Base-by-base conservation (phyloP, 257 asterid species). In the Eucommia ulmoides region DNA sequence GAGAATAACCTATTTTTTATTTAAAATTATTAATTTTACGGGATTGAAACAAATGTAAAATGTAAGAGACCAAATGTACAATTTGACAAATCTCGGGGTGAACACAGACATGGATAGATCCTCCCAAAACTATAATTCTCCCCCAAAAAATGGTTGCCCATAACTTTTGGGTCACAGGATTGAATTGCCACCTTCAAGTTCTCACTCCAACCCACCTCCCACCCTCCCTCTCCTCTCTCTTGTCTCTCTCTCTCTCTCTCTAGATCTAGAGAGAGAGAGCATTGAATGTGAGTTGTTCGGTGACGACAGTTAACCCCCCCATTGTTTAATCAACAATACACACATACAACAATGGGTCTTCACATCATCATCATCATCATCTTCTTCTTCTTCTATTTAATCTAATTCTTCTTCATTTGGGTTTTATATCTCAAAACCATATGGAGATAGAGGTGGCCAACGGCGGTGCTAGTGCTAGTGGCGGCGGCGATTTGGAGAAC, bases 401-500 rank as follows among this genome's bases (percentile, higher is more conserved):
- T 47, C 15, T 38, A 45, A 50, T 25, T 19, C 16, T 7, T 19
- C 11, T 41, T 10, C 19, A 10, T 21, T 35, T 41, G 18, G 19
- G 50, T 24, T 50, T 20, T 48, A 9, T 35, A 9, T 15, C 2
- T 15, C 11, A 4, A 18, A 18, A 18, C 12, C 17, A 4, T 0
- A 70, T 74, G 82, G 83, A 76, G 52, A 79, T 76, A 49, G 86
- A 72, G 63, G 74, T 41, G 62, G 62, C 65, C 33, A 54, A 68
- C 20, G 73, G 73, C 8, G 53, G 57, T 17, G 52, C 19, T 8
- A 25, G 38, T 14, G 79, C 65, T 24, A 22, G 42, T 4, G 20
- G 60, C 0, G 54, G 54, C 24, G 19, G 63, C 14, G 59, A 42
- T 35, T 22, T 20, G 19, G 58, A 59, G 0, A 59, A 68, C 2